Base-by-base conservation (phyloP, 805 yeast species). In the Suhomyces emberorum region DNA sequence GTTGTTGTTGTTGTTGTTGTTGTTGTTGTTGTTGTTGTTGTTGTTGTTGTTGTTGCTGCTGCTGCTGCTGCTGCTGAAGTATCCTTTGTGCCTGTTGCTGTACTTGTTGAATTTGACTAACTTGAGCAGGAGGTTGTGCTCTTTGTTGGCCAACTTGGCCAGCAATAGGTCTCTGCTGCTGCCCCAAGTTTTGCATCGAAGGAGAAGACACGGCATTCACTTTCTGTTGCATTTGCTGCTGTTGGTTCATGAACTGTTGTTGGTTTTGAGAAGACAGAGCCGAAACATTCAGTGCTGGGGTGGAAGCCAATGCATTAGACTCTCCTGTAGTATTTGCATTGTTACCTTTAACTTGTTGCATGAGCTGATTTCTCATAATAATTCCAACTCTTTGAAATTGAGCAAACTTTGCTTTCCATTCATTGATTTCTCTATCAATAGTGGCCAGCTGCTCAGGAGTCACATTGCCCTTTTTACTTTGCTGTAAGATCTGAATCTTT, bases 311-410 rank as follows among this genome's bases (percentile, higher is more conserved):
- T 28, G 32, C 32, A 3, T 14, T 23, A 15, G 29, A 10, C n/a
- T 8, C 15, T 11, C 15, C 5, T 4, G 33, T 10, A 12, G 25
- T 15, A 14, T 29, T 20, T 11, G 31, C 10, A 15, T 16, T 8
- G 30, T 24, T 21, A 7, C 21, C 27, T 14, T 35, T 39, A 11
- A 35, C 42, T 47, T 55, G 63, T 29, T 60, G 65, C 29, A 63
- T 49, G 35, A 70, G 54, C 47, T 66, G 70, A 35, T 64, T 60
- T 28, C 64, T 59, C 65, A 76, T 60, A 44, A 68, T 71, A 21
- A 65, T 52, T 1, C 80, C 81, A 32, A 72, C 69, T 38, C 69
- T 69, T 40, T 72, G 74, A 46, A 72, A 77, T 31, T 72, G 72
- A 15, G 70, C 68, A 43, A 69, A 69, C 37, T 75, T 70, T 23